Evolutionary conservation across 306 rosid genomes (phyloP).

Genomic region (Prunus fruticosa): DNA sequence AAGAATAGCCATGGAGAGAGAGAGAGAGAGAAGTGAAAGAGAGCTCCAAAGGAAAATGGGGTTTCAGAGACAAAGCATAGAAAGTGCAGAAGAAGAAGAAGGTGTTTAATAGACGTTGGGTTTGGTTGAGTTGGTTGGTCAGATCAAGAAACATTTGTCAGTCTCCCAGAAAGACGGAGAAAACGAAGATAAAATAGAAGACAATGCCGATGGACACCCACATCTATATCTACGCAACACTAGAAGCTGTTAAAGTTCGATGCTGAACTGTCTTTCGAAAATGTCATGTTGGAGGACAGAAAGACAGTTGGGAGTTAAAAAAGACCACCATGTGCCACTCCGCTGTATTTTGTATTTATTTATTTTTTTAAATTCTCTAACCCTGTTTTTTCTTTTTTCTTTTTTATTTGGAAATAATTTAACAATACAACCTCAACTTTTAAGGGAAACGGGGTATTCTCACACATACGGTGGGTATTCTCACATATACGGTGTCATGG

Average conservation of each 20-base stretch:
- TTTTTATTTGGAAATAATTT: too few relatives aligned
- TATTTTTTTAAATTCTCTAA: too few relatives aligned
- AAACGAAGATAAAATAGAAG: constrained; percentile 41
- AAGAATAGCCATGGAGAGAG: constrained; percentile 59
- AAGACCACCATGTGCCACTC: neutral
- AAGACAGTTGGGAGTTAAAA: neutral
- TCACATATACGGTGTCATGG: too few relatives aligned
- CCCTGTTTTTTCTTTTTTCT: too few relatives aligned
- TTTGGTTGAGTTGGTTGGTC: constrained; percentile 38
- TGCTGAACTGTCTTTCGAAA: neutral
- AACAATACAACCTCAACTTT: too few relatives aligned
- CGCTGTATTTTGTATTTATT: too few relatives aligned
- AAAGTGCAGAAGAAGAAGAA: constrained; percentile 1
- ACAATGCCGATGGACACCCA: neutral
- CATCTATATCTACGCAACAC: too few relatives aligned
- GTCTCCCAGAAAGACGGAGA: constrained; percentile 98
- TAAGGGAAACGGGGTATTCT: too few relatives aligned
- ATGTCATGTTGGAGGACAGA: neutral
- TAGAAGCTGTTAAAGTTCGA: too few relatives aligned
- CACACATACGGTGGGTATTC: too few relatives aligned
- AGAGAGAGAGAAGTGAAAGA: neutral
- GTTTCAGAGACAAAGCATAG: constrained; percentile 11
- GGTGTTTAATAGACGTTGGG: constrained; percentile 15
- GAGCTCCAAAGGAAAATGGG: constrained; percentile 3
- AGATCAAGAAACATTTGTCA: constrained; percentile 35